Percentiles rank a stretch among this genome's conserved stretches.
phyloP scores from a whole-genome alignment of 768 basidiomycete species.

The Suillus variegatus region DNA sequence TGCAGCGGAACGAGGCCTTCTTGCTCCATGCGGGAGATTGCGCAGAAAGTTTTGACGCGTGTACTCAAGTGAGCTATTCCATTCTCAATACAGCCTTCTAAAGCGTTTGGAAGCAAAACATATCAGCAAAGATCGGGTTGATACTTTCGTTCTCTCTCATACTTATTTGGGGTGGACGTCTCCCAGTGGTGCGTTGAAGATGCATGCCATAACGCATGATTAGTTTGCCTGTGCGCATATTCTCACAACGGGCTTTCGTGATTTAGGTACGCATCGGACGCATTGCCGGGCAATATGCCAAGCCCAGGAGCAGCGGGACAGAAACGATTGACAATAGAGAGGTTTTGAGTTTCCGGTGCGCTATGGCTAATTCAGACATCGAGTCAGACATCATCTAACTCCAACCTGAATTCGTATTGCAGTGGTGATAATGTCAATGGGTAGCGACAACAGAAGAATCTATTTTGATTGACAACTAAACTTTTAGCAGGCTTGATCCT shows the following conservation, averaged over 20 bases:
- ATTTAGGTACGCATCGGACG: conserved; percentile 77
- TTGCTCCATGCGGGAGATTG: conserved; percentile 97
- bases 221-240: background rate
- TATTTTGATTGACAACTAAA: background rate
- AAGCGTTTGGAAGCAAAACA: conserved; percentile 64
- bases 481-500: conserved; percentile 54
- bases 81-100: conserved; percentile 14
- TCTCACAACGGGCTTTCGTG: conserved; percentile 2
- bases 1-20: conserved; percentile 88
- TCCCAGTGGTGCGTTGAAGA: conserved; percentile 74
- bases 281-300: conserved; percentile 96
- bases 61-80: conserved; percentile 65
- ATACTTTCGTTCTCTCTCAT: conserved; percentile 96
- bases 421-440: conserved; percentile 98
- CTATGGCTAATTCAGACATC: background rate
- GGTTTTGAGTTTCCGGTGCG: conserved; percentile 86
- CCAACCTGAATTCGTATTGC: conserved; percentile 1
- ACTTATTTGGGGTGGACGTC: conserved; percentile 88
- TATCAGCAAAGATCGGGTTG: conserved; percentile 84
- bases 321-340: conserved; percentile 77
- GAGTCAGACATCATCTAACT: conserved; percentile 1
- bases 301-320: conserved; percentile 82
- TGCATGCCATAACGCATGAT: conserved; percentile 6
- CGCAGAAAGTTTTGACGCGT: conserved; percentile 93
- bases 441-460: conserved; percentile 30